Evolutionary conservation across 768 basidiomycete genomes (phyloP).

Genomic region (Stropharia rugosoannulata): DNA sequence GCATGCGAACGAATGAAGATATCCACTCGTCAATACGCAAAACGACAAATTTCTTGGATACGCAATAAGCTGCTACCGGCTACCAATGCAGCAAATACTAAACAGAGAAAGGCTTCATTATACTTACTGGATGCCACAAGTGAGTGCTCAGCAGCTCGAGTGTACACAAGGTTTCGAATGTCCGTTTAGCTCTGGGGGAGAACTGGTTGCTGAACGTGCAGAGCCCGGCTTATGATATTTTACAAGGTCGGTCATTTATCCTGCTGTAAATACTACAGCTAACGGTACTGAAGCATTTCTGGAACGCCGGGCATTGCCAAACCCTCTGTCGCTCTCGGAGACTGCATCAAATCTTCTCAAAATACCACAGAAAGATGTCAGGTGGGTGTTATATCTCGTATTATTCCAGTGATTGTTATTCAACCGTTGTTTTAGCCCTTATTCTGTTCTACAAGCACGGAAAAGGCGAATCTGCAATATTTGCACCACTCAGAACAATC

Average conservation of each 20-base stretch:
- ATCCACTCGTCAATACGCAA: slow-evolving; percentile 89
- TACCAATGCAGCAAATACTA: slow-evolving; percentile 46
- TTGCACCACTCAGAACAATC: slow-evolving; percentile 57
- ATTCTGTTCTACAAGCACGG: slow-evolving; percentile 50
- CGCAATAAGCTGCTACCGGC: slow-evolving; percentile 85
- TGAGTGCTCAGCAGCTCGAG: slow-evolving; percentile 22
- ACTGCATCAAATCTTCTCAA: slow-evolving; percentile 52
- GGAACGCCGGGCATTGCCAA: slow-evolving; percentile 36
- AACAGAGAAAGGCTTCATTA: slow-evolving; percentile 31
- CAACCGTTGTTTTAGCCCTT: slow-evolving; percentile 44
- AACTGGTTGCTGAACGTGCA: slow-evolving; percentile 60
- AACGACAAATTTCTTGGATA: slow-evolving; percentile 90
- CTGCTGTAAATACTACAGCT: background rate
- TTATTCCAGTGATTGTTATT: slow-evolving; percentile 5
- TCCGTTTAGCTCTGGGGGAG: slow-evolving; percentile 44
- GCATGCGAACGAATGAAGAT: slow-evolving; percentile 82
- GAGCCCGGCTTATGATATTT: slow-evolving; percentile 46
- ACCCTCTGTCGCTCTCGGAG: slow-evolving; percentile 56
- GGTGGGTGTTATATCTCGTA: slow-evolving; percentile 38
- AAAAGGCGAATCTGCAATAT: slow-evolving; percentile 57
- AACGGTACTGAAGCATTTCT: slow-evolving; percentile 12
- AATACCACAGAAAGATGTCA: slow-evolving; percentile 37
- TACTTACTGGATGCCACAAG: slow-evolving; percentile 72
- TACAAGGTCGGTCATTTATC: slow-evolving; percentile 36
- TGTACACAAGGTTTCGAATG: background rate